These are phyloP conservation scores for Rhizopus arrhizus DNA, from an alignment of 371 early-diverging fungal genomes.

Conservation along the genomic window DNA sequence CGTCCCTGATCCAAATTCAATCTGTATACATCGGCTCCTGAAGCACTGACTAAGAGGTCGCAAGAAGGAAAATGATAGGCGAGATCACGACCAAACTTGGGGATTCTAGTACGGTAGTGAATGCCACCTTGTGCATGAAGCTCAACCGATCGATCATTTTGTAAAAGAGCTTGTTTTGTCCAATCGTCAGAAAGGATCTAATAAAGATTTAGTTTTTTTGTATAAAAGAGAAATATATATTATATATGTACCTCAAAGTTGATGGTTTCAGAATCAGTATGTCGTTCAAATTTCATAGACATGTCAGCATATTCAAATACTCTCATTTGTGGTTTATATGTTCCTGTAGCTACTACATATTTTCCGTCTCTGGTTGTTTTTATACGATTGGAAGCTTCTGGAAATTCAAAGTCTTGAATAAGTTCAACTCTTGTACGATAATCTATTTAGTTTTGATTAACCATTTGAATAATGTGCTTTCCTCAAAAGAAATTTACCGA, in stretches of 20 bases:
- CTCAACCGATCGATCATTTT: slow-evolving; percentile 93
- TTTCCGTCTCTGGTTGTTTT: slow-evolving; percentile 87
- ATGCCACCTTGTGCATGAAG: slow-evolving; percentile 96
- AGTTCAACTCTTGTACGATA: slow-evolving; percentile 89
- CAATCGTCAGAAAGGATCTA: slow-evolving; percentile 95
- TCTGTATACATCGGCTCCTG: slow-evolving; percentile 85
- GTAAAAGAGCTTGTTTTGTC: slow-evolving; percentile 94
- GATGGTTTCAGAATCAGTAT: slow-evolving; percentile 93
- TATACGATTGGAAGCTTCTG: slow-evolving; percentile 91
- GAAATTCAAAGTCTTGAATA: slow-evolving; percentile 97
- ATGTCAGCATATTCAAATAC: slow-evolving; percentile 92
- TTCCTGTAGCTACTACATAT: slow-evolving; percentile 91
- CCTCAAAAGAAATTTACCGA: slow-evolving; percentile 53
- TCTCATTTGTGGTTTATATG: slow-evolving; percentile 98
- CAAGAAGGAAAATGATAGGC: slow-evolving; percentile 91
- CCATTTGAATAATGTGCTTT: not conserved
- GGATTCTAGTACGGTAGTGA: slow-evolving; percentile 95
- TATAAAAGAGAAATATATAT: not conserved
- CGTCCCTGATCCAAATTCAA: slow-evolving; percentile 95
- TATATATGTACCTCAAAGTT: slow-evolving; percentile 69
- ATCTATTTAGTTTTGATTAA: slow-evolving; percentile 49
- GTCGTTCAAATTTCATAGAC: slow-evolving; percentile 98
- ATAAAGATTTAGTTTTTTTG: not conserved
- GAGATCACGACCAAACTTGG: slow-evolving; percentile 93
- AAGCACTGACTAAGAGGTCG: slow-evolving; percentile 87